phyloP scores from a whole-genome alignment of 2,329 filamentous ascomycete species.

The Fusarium stilboides region DNA sequence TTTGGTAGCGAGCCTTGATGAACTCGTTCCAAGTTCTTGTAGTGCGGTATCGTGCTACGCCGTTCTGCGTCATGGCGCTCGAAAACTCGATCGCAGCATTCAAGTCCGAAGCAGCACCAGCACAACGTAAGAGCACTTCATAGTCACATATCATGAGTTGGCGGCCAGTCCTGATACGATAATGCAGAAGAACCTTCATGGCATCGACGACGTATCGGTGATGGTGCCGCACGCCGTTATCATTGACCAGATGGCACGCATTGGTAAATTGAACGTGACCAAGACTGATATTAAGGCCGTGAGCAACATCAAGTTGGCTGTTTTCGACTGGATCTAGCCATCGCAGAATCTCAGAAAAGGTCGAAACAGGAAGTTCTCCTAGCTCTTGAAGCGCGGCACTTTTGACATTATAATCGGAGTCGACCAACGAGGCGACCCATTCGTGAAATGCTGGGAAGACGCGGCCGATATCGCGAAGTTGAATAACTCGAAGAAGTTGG shows the following conservation, averaged over 20 bases:
- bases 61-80: constrained; percentile 47
- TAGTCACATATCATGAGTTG: constrained; percentile 60
- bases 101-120: constrained; percentile 61
- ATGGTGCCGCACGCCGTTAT: constrained; percentile 62
- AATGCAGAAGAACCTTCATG: constrained; percentile 54
- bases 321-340: constrained; percentile 72
- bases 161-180: constrained; percentile 51
- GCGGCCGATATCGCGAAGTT: constrained; percentile 45
- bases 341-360: constrained; percentile 75
- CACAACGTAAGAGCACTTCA: constrained; percentile 61
- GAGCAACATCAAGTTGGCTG: constrained; percentile 63
- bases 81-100: constrained; percentile 55
- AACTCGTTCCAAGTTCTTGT: constrained; percentile 61
- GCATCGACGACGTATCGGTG: constrained; percentile 57
- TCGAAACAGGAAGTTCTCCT: constrained; percentile 63
- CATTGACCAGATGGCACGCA: constrained; percentile 57
- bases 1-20: constrained; percentile 63
- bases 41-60: constrained; percentile 52
- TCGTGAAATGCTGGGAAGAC: constrained; percentile 48
- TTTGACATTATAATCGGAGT: constrained; percentile 37
- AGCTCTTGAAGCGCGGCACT: constrained; percentile 52
- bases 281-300: constrained; percentile 57
- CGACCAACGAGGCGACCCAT: constrained; percentile 49
- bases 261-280: constrained; percentile 60
- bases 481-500: constrained; percentile 53